Base-by-base conservation (phyloP, 495 filamentous ascomycete genomes). In the Penicillium pulvis region DNA sequence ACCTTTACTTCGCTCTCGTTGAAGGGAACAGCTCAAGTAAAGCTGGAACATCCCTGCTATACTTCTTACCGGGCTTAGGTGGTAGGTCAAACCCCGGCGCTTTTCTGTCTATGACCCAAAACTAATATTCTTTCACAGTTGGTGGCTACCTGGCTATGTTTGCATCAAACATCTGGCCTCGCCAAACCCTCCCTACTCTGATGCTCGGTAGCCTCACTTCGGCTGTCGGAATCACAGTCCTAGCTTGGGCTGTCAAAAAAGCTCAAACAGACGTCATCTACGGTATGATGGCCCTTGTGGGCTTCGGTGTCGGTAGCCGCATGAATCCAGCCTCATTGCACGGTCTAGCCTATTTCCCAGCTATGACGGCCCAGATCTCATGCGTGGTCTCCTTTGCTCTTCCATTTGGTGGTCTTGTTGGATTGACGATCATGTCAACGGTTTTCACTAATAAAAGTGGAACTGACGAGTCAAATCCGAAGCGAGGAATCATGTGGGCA, bases 241-340 rank as follows among this genome's bases (percentile, higher is more conserved):
- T 88, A 4, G 72, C 79, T 3, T 80, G 70, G 59, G 81, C 78
- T 10, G 71, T 84, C 6, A 60, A 70, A n/a, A 57, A 60, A 0
- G 68, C 74, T 9, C 63, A 79, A 45, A 67, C 64, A 0, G 28
- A 60, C 8, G 51, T 81, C 6, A 75, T 86, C 16, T 84, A 79
- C 61, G 85, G 79, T 43, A 85, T 86, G 79, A 80, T 88, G 71
- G 83, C 78, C 0, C 62, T 88, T 1, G 75, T 81, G 0, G 85
- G 85, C 11, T 75, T 68, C 1, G 85, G 85, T 0, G 83, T 82
- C 0, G 85, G 83, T 1, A 61, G 73, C 9, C 73, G 76, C 10
- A 65, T 78, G 53, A 81, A 85, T 74, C 79, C 78, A 0, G 62
- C 61, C 1, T 74, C 72, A 1, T 71, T 87, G 0, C 85, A 88